Percentiles rank a stretch among this genome's conserved stretches.
Evolutionary conservation across 1,284 basidiomycete species (phyloP).

Genomic region (Trametes versicolor): DNA sequence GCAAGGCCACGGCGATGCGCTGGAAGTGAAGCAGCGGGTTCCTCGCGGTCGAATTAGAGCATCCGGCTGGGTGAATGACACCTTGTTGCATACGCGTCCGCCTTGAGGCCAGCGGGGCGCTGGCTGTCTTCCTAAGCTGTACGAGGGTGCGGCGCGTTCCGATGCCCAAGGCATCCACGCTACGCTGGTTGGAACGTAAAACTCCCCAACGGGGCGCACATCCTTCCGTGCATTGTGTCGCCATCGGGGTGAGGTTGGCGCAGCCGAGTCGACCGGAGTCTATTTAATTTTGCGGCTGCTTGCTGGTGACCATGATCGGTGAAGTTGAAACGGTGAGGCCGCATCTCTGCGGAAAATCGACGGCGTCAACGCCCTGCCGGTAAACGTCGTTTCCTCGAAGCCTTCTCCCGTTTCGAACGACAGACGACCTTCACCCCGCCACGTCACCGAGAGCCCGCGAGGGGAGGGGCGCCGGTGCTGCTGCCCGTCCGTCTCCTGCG

Average conservation of each 20-base stretch:
- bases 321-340: neutral
- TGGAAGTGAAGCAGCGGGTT: conserved; percentile 16
- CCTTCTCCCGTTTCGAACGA: conserved; percentile 17
- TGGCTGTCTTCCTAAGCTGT: conserved; percentile 5
- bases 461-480: neutral
- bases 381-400: conserved; percentile 1
- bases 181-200: conserved; percentile 2
- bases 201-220: neutral
- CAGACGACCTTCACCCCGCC: conserved; percentile 6
- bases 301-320: conserved; percentile 1
- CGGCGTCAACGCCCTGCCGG: conserved; percentile 18
- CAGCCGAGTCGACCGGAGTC: neutral
- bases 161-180: neutral
- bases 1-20: conserved; percentile 13
- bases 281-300: neutral
- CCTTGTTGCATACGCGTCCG: neutral
- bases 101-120: conserved; percentile 17
- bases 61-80: neutral
- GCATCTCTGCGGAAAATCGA: conserved; percentile 3
- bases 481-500: neutral
- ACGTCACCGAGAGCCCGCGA: conserved; percentile 12
- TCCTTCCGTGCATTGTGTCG: neutral
- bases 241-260: conserved; percentile 1
- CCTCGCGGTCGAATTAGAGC: conserved; percentile 11
- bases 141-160: conserved; percentile 1